Base-by-base conservation (phyloP, 2,329 filamentous ascomycete species). In the Calonectria fujianensis region DNA sequence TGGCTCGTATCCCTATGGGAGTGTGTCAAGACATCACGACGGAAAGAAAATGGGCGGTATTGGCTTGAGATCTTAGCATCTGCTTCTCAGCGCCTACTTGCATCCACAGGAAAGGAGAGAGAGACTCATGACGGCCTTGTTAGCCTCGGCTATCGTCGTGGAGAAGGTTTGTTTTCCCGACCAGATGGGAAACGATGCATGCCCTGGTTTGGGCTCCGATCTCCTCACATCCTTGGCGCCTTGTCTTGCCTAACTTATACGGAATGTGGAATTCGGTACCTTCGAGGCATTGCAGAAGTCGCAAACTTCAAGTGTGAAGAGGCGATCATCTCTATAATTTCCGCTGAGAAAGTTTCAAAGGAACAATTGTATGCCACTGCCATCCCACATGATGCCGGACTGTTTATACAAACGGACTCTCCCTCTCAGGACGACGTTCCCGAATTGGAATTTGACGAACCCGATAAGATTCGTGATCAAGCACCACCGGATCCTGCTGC, bases 141-240 rank as follows among this genome's bases (percentile, higher is more conserved):
- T 9, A 14, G 31, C 9, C 31, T 54, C 14, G 51, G 51, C 18
- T 32, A 31, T 54, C 51, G 27, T 13, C 24, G 51, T 14, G 51
- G 51, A 32, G 27, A 32, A 29, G 31, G 18, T 0, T 5, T 54
- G 3, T 24, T 54, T 14, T 54, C 31, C 14, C 51, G 18, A 54
- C 27, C 6, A 14, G 9, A 27, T 24, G 45, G 18, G 11, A 54
- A 29, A n/a, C 18, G 13, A 20, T 54, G 51, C 51, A 54, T 54
- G 24, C 51, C 51, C 24, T 54, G 51, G 51, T 54, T 54, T 32
- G 51, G 51, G n/a, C 51, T 54, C 9, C 51, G 51, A 18, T 54
- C 27, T 16, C 51, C 27, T 54, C 51, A 54, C 51, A n/a, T 54
- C 11, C 24, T 54, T 32, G 14, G 31, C 8, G 24, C 51, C 24